Evolutionary conservation across 2,329 filamentous ascomycete species (phyloP), one percentile per base, ranked within the genome.

Genomic region (Drechslerella coelobrocha): DNA sequence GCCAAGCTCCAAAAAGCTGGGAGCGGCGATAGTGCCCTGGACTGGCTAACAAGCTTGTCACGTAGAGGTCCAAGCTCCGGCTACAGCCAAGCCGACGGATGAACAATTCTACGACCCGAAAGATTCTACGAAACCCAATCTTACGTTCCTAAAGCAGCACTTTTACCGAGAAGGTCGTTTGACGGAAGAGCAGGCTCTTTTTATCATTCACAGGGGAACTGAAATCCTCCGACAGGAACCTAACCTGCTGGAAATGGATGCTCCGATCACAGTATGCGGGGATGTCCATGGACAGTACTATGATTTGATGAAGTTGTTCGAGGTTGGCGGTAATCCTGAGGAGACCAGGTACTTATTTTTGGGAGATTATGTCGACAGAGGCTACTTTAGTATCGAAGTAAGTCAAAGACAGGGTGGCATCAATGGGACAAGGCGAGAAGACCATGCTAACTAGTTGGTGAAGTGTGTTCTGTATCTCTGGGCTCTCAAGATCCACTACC

Each of bases 241-340:
- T 74, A 99, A 97, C 80, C 83, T 99, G 74, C 84, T 99, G 75
- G 94, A 99, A 83, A 99, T 99, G 94, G 94, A 99, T 80, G 94
- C 94, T 41, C 94, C 94, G 72, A 99, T 99, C 78, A 99, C 94
- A 8, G 94, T 99, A 54, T 99, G 94, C 77, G 94, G 94, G 78
- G 94, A 99, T 78, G 92, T 99, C 60, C 94, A 99, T 80, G 94
- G 94, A 75, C 94, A 99, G 82, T 99, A 97, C 82, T 99, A 96
- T 80, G 94, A 99, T 80, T 82, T 99, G 78, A 99, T 99, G 94
- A 99, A 99, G 84, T 85, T 99, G 31, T 99, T 99, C 77, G 94
- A 99, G 81, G 94, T 99, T 55, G 94, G 94, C 75, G 94, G 94
- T 74, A 94, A 99, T 79, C 94, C 94, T 41, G 87, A 93, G 59